Evolutionary conservation across 768 basidiomycete species (phyloP), one percentile per base, ranked within the genome.

Genomic region (Paxillus ammoniavirescens): DNA sequence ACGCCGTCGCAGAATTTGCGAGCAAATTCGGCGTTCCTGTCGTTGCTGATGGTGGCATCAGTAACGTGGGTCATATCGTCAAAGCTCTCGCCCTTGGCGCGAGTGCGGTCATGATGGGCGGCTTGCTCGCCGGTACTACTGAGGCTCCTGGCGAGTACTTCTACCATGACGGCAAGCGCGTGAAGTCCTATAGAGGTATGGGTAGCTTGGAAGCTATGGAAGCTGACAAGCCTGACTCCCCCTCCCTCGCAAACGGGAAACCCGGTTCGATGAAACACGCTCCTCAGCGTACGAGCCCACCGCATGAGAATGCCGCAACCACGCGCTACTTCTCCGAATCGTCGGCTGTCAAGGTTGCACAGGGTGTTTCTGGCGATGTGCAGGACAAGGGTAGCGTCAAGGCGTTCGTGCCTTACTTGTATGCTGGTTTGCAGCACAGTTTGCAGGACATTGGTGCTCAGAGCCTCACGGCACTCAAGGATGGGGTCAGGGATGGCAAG

Each of bases 131-230:
- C 2, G 96, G 96, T 30, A 98, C 97, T 35, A 87, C 92, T 57
- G 96, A 99, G 72, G 93, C 94, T 0, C 97, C 97, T 0, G 97
- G 97, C 62, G 94, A 98, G 75, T 99, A 97, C 77, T 98, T 97
- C 72, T 99, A 96, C 74, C 95, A 98, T 66, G 95, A 98, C 59
- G 97, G 97, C 58, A 97, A 97, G 78, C 88, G 97, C 45, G 93
- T 98, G 68, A 99, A 99, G 81, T 86, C 95, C 33, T 99, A 98
- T 75, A 87, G 97, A 52, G 97, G 97, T 5, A 99, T 99, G 97
- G 96, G 97, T 17, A 91, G 88, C 65, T 78, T 98, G 65, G 92
- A 95, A 73, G 91, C 93, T 3, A 95, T 93, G 91, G 89, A 91
- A 51, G 84, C 89, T 60, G 85, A 87, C 36, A 85, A 83, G 57